Evolutionary conservation across 768 basidiomycete species (phyloP), one percentile per base, ranked within the genome.

Genomic region (Rhizopogon sp.): DNA sequence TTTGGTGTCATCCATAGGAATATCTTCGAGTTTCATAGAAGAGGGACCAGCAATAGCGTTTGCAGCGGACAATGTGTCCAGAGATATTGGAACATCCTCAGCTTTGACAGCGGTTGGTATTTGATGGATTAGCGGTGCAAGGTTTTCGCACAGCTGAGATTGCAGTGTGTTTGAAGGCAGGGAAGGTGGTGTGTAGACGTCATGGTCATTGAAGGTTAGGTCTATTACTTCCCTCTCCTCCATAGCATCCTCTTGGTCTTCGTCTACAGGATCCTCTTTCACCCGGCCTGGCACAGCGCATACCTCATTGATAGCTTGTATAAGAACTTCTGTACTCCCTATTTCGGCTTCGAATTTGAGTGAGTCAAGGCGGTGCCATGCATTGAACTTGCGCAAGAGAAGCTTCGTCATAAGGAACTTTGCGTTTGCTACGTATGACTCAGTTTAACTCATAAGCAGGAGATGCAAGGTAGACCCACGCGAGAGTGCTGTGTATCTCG

Each of bases 331-430:
- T 13, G 60, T 45, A 45, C 68, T 60, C 53, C 77, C 75, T 67
- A 85, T 56, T 62, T 78, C 76, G 6, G 52, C 43, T 49, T 64
- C 61, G 52, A 79, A 80, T 55, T 70, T 76, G 20, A 87, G 67
- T 2, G 69, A 58, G 40, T 68, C 67, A 5, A 79, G 69, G 3
- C 81, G 77, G 55, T 82, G 76, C 73, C 84, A 84, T 59, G 76
- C 74, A 54, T 74, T 76, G 29, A 72, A 73, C 59, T 83, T 84
- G 50, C 87, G 79, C 7, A 87, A 72, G n/a, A 81, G 73, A 8
- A 89, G 70, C 20, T 85, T 79, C 16, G 81, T 75, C 57, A 87
- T 75, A 14, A 89, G 78, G 65, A 85, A 88, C 28, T 78, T 74
- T 3, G 84, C 78, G 13, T 75, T 66, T 60, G 82, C 84, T 86